Base-by-base conservation (phyloP, 257 asterid genomes). In the Osmanthus fragrans region DNA sequence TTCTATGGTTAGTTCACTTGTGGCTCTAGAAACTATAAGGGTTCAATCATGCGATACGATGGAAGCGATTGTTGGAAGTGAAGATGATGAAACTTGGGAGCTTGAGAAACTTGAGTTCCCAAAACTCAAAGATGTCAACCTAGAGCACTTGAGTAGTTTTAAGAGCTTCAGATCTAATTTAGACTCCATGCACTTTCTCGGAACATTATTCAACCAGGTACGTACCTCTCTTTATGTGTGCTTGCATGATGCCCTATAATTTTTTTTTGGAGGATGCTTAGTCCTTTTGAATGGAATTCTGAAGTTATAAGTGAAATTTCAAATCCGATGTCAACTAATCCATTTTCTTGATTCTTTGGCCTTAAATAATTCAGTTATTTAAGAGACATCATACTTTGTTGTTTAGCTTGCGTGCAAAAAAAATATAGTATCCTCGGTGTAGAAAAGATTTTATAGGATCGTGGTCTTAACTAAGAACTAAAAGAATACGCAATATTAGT, bases 21-120 rank as follows among this genome's bases (percentile, higher is more conserved):
- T 23, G 34, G 67, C 66, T 72, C 76, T 71, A 7, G 58, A 77
- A 77, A 36, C 49, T 13, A 27, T 77, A 45, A 29, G 32, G 27
- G 39, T 77, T 36, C 19, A 54, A 6, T 11, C 13, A 18, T 77
- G 80, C 49, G 12, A 49, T 4, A 2, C 4, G 39, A 54, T 77
- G 45, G 36, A 21, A 18, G 70, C 18, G 37, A 70, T 77, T 10
- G 54, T 54, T 70, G 76, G 63, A 42, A 36, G 7, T 47, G 51
- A 76, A 0, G 21, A 30, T 4, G 21, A 30, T 4, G 63, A 19
- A 51, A 51, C 63, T 18, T 51, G 21, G 63, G 63, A 51, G 54
- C 8, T 16, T 51, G 63, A 18, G 9, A 51, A 0, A 6, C 9
- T 51, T 18, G 25, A 51, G 21, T 19, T 51, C 63, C 63, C 63